These are phyloP conservation scores for Osmanthus fragrans DNA, from an alignment of 257 asterid genomes.

Conservation along the genomic window DNA sequence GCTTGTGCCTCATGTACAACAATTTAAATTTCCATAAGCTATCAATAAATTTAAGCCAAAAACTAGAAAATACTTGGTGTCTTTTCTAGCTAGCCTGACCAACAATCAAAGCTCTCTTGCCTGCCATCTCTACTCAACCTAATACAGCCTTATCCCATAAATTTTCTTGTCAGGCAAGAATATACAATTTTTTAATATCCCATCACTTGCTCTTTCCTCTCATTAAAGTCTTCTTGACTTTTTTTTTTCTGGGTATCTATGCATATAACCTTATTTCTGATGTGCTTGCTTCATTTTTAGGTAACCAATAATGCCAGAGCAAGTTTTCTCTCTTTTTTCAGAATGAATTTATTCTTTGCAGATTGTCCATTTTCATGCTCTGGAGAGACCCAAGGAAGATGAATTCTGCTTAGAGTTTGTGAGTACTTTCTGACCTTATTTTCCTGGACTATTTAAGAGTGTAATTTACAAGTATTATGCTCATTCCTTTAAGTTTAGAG, in stretches of 20 bases:
- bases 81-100: not conserved
- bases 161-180: conserved; percentile 5
- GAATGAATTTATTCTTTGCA: conserved; percentile 33
- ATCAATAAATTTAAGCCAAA: not conserved
- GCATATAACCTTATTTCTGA: not conserved
- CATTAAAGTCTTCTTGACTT: not conserved
- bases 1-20: not conserved
- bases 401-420: conserved; percentile 91
- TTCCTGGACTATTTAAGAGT: conserved; percentile 17
- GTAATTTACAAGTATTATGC: conserved; percentile 22
- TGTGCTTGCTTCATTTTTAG: conserved; percentile 8
- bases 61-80: not conserved
- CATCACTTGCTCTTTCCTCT: conserved; percentile 5
- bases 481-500: conserved; percentile 14
- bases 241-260: not conserved
- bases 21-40: not conserved
- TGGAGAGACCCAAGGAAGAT: conserved; percentile 93
- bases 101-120: not conserved
- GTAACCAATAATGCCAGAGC: not conserved
- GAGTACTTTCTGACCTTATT: conserved; percentile 36
- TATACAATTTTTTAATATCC: not conserved
- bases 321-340: not conserved
- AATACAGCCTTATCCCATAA: not conserved
- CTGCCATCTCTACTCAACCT: not conserved
- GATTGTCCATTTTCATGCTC: conserved; percentile 88